Percentiles rank a stretch among this genome's conserved stretches.
These are phyloP conservation scores for Lepidopterella palustris DNA, from an alignment of 495 filamentous ascomycete species.

Conservation along the genomic window DNA sequence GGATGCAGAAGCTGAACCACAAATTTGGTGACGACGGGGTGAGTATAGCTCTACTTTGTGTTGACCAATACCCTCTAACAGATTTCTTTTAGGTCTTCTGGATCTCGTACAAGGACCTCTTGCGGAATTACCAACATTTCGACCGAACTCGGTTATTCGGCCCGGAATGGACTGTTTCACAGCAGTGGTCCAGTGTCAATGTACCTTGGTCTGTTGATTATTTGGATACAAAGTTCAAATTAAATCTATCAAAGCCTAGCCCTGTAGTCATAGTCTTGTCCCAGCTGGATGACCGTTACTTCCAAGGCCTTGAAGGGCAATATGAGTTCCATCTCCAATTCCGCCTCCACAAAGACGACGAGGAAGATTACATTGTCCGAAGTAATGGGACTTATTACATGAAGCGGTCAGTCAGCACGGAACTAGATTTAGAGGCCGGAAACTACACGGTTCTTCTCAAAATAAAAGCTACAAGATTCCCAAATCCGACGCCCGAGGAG, in stretches of 20 bases:
- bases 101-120: slow-evolving; percentile 73
- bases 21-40: slow-evolving; percentile 83
- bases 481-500: slow-evolving; percentile 55
- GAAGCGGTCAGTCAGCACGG: slow-evolving; percentile 71
- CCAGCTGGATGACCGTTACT: slow-evolving; percentile 84
- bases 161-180: slow-evolving; percentile 72
- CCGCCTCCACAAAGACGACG: slow-evolving; percentile 70
- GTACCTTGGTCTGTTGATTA: slow-evolving; percentile 86
- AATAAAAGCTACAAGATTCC: slow-evolving; percentile 59
- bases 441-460: slow-evolving; percentile 75
- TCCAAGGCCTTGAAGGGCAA: slow-evolving; percentile 72
- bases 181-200: slow-evolving; percentile 76
- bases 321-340: slow-evolving; percentile 75
- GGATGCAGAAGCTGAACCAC: slow-evolving; percentile 72
- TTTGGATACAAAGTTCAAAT: slow-evolving; percentile 71
- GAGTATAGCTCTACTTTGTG: not conserved
- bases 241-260: slow-evolving; percentile 58
- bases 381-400: slow-evolving; percentile 64
- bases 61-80: slow-evolving; percentile 7
- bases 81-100: slow-evolving; percentile 46
- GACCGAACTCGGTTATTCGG: slow-evolving; percentile 86
- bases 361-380: slow-evolving; percentile 80
- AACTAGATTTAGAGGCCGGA: slow-evolving; percentile 75
- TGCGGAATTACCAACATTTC: slow-evolving; percentile 75
- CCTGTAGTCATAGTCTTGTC: slow-evolving; percentile 74